phyloP scores from a whole-genome alignment of 169 alveolate species.

The Plasmodium sp. region DNA sequence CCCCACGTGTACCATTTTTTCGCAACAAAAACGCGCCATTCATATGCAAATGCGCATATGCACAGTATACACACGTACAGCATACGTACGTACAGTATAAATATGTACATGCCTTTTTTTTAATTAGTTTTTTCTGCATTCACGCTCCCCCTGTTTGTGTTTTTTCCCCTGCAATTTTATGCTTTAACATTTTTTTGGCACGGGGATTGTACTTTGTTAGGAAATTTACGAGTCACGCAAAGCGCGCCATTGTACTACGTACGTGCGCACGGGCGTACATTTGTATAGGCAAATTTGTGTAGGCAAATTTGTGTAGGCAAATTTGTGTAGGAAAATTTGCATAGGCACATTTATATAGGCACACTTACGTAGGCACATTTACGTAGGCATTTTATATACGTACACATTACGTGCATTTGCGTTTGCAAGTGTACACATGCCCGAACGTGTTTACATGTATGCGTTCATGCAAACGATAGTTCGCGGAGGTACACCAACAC shows the following conservation, averaged over 20 bases:
- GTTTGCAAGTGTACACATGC: not conserved
- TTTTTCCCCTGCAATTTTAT: not conserved
- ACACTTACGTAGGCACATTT: not conserved
- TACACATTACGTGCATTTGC: not conserved
- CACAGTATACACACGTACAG: not conserved
- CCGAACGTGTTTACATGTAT: not conserved
- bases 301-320: not conserved
- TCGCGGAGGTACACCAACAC: not conserved
- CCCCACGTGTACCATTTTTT: not conserved
- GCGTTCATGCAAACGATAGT: not conserved
- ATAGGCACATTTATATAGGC: not conserved
- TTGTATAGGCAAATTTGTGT: not conserved
- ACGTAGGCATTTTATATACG: not conserved
- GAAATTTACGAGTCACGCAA: not conserved
- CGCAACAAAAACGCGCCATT: not conserved
- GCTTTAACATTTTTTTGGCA: conserved; percentile 12
- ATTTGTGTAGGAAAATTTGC: not conserved
- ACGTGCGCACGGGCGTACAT: not conserved
- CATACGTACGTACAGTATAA: not conserved
- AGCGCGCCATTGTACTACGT: not conserved
- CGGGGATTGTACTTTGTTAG: not conserved
- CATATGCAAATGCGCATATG: not conserved
- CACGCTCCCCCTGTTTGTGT: not conserved
- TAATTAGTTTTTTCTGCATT: not conserved
- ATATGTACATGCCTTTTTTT: not conserved